A percentile compares a stretch with the other conserved stretches of the same genome.
Evolutionary conservation across 2,329 filamentous ascomycete species (phyloP).

Genomic region (Talaromyces marneffei): DNA sequence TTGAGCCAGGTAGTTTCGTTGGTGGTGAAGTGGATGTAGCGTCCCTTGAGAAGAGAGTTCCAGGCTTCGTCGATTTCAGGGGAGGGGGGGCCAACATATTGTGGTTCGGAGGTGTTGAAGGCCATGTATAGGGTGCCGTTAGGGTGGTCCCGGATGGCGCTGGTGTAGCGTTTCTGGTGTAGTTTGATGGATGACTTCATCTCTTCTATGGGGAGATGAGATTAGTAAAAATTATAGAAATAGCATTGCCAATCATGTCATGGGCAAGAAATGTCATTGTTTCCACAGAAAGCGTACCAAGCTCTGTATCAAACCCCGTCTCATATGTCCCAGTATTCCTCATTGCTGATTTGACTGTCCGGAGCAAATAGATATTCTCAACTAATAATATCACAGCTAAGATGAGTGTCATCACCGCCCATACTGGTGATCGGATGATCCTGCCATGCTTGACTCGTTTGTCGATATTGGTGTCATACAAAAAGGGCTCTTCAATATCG

Average conservation of each 20-base stretch:
- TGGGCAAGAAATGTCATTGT: too few species aligned
- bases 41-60: background rate
- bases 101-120: slow-evolving; percentile 7
- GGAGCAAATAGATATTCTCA: background rate
- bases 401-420: background rate
- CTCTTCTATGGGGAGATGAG: background rate
- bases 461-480: background rate
- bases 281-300: background rate
- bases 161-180: slow-evolving; percentile 8
- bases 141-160: slow-evolving; percentile 5
- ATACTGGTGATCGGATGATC: background rate
- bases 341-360: background rate
- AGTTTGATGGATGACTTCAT: slow-evolving; percentile 10
- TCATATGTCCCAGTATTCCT: background rate
- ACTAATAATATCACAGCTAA: background rate
- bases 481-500: background rate
- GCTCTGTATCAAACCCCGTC: slow-evolving; percentile 5
- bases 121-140: slow-evolving; percentile 13
- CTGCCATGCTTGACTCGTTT: background rate
- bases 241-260: too few species aligned
- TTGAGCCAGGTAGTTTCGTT: slow-evolving; percentile 8
- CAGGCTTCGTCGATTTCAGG: slow-evolving; percentile 11
- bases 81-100: slow-evolving; percentile 1
- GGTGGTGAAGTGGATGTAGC: slow-evolving; percentile 11
- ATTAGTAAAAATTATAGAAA: background rate